Evolutionary conservation across 257 asterid species (phyloP), one percentile per base, ranked within the genome.

Genomic region (Jacaranda mimosifolia): DNA sequence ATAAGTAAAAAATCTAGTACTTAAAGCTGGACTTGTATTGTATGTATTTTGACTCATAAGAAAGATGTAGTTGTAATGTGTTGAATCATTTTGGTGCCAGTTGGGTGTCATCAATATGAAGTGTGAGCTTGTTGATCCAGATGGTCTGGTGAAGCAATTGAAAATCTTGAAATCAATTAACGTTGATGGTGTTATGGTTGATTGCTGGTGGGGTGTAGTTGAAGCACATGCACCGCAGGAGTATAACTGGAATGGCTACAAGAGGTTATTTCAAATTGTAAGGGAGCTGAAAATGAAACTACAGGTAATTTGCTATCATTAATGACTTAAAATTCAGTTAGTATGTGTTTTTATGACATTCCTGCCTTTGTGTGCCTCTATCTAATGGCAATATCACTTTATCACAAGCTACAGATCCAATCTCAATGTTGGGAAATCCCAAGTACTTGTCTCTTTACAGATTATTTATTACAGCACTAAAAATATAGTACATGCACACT

Each of bases 121-220:
- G 86, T 91, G 96, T 63, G 99, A 93, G 90, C 93, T 95, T 86
- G 87, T 85, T 80, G 97, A 93, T 86, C 92, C 90, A 9, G 97
- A 93, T 78, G 95, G 96, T 80, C 86, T 95, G 52, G 84, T 86
- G 86, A 90, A 91, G 84, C 98, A 93, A 82, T 86, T 95, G 75
- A 91, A 91, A 85, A 74, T 86, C 77, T 84, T 93, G 87, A 93
- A 93, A 85, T 90, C 97, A 63, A 56, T 87, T 26, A 89, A 88
- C 45, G 83, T 93, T 49, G 97, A 95, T 80, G 98, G 99, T 39
- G 81, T 93, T 72, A 82, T 86, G 91, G 94, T 93, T 73, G 96
- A 95, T 83, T 95, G 99, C 86, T 94, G 99, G 99, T 94, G 99
- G 99, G 99, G 99, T 63, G 82, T 92, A 46, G 99, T 94, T 67